These are phyloP conservation scores for Dacryopinax spathularia DNA, from an alignment of 768 basidiomycete genomes.

Conservation along the genomic window DNA sequence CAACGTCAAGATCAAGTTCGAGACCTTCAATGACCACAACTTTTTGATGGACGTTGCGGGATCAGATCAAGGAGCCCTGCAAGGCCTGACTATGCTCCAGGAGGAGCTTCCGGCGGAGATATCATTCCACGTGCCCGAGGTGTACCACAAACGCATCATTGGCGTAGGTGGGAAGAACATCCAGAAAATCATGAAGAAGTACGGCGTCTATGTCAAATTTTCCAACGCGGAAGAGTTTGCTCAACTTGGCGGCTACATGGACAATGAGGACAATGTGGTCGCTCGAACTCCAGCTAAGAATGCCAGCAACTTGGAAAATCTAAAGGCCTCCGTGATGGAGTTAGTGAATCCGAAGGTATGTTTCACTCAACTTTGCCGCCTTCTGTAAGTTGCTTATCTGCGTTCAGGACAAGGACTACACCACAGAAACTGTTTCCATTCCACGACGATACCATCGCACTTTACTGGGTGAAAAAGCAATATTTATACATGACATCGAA, in stretches of 20 bases:
- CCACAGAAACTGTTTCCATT: slow-evolving; percentile 83
- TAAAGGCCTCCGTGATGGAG: slow-evolving; percentile 96
- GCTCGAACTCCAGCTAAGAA: slow-evolving; percentile 99
- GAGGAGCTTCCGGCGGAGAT: slow-evolving; percentile 98
- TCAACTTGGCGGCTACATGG: slow-evolving; percentile 81
- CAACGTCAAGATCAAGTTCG: slow-evolving; percentile 96
- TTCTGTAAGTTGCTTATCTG: background rate
- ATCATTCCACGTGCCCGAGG: slow-evolving; percentile 95
- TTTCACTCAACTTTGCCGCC: slow-evolving; percentile 3
- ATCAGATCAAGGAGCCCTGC: slow-evolving; percentile 67
- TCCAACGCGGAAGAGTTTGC: slow-evolving; percentile 97
- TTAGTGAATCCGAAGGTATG: slow-evolving; percentile 86
- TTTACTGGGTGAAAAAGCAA: slow-evolving; percentile 85
- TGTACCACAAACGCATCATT: slow-evolving; percentile 97
- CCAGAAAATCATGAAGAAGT: slow-evolving; percentile 99
- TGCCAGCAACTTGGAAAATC: slow-evolving; percentile 80
- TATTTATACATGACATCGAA: slow-evolving; percentile 96
- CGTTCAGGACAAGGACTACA: slow-evolving; percentile 85
- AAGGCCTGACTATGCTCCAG: slow-evolving; percentile 77
- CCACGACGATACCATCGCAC: slow-evolving; percentile 92
- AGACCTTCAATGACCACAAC: slow-evolving; percentile 93
- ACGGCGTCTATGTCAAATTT: slow-evolving; percentile 99
- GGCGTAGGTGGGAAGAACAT: slow-evolving; percentile 96
- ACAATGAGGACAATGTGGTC: slow-evolving; percentile 97
- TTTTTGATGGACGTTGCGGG: slow-evolving; percentile 87